Evolutionary conservation across 345 rosid species (phyloP).

Genomic region (Murraya paniculata): DNA sequence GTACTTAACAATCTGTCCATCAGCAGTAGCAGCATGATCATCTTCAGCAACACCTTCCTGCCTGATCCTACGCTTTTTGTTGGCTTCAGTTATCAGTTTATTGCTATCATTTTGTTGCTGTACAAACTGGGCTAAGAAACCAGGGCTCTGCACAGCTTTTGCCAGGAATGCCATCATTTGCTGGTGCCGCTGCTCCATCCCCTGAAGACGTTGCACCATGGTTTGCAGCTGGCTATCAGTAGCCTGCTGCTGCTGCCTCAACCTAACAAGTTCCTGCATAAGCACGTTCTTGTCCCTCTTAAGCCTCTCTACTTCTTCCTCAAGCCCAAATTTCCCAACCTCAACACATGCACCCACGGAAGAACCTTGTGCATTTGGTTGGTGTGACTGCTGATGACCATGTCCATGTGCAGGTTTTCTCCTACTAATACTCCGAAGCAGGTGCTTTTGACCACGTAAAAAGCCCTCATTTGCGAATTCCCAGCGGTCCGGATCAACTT

Average conservation of each 20-base stretch:
- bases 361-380: constrained; percentile 60
- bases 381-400: constrained; percentile 60
- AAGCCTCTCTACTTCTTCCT: constrained; percentile 95
- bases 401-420: constrained; percentile 86
- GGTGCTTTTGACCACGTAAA: constrained; percentile 88
- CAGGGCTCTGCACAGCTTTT: constrained; percentile 93
- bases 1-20: constrained; percentile 91
- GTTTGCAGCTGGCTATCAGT: constrained; percentile 86
- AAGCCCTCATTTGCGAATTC: constrained; percentile 96
- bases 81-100: constrained; percentile 71
- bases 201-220: constrained; percentile 90
- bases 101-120: constrained; percentile 89
- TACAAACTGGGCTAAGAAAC: constrained; percentile 89
- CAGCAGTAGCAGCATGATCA: constrained; percentile 47
- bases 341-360: constrained; percentile 91
- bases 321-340: constrained; percentile 97
- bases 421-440: constrained; percentile 68
- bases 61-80: constrained; percentile 83
- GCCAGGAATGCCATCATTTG: constrained; percentile 97
- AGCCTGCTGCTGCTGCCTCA: constrained; percentile 93
- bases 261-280: constrained; percentile 94
- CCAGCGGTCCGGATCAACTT: constrained; percentile 98
- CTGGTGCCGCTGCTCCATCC: constrained; percentile 98
- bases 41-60: constrained; percentile 59
- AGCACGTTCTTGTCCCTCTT: constrained; percentile 98